phyloP scores from a whole-genome alignment of 306 rosid species.

The Pyrus pyrifolia region DNA sequence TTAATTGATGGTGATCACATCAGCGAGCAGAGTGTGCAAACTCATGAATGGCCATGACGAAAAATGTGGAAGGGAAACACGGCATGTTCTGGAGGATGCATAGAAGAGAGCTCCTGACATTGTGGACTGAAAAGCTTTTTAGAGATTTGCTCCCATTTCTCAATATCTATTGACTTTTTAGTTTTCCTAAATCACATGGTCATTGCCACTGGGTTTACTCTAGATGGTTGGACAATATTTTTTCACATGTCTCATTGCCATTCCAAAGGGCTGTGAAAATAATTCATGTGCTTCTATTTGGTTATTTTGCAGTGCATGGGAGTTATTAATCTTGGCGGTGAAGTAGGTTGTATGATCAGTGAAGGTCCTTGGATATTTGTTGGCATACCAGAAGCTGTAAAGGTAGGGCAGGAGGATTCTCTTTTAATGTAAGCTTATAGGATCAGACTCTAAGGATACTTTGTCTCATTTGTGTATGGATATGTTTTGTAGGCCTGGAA shows the following conservation, averaged over 20 bases:
- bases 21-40: neutral
- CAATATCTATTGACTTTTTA: neutral
- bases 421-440: neutral
- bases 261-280: neutral
- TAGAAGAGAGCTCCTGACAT: neutral
- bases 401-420: slow-evolving; percentile 43
- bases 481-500: slow-evolving; percentile 77
- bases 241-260: neutral
- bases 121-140: neutral
- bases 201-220: neutral
- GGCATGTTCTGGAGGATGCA: neutral
- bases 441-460: slow-evolving; percentile 1
- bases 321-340: slow-evolving; percentile 66
- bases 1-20: neutral
- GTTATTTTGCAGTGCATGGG: slow-evolving; percentile 54
- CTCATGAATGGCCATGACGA: neutral
- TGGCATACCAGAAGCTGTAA: slow-evolving; percentile 71
- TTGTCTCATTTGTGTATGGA: slow-evolving; percentile 17
- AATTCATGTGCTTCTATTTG: slow-evolving; percentile 1
- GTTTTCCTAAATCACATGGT: neutral
- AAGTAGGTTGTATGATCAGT: slow-evolving; percentile 88
- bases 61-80: neutral
- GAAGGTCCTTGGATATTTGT: slow-evolving; percentile 99
- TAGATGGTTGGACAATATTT: neutral
- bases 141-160: neutral